Evolutionary conservation across 73 alveolate genomes (phyloP).

Genomic region (Paramecium pentaurelia): DNA sequence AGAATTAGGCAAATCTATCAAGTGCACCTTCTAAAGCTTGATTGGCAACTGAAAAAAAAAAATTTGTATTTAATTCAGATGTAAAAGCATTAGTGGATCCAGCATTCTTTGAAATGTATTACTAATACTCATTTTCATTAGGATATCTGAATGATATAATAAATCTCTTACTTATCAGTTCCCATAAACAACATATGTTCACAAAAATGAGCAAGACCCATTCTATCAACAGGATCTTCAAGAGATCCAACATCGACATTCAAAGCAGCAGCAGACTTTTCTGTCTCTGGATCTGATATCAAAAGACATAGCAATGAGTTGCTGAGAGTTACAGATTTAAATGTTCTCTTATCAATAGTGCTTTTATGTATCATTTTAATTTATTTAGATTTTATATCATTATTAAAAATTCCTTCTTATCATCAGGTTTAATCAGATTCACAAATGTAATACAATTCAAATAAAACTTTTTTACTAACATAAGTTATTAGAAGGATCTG

Average conservation of each 20-base stretch:
- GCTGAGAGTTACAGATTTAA: constrained; percentile 11
- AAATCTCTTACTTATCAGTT: constrained; percentile 69
- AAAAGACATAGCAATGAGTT: constrained; percentile 42
- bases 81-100: constrained; percentile 92
- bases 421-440: neutral
- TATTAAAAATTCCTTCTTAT: neutral
- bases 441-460: no score
- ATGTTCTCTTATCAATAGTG: constrained; percentile 38
- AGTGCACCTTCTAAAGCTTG: constrained; percentile 82
- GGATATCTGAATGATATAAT: constrained; percentile 68
- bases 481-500: neutral
- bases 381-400: neutral
- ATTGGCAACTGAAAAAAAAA: constrained; percentile 72
- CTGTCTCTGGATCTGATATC: constrained; percentile 60
- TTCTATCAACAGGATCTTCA: constrained; percentile 60
- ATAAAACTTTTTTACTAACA: neutral
- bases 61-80: constrained; percentile 68
- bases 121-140: constrained; percentile 69
- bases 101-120: constrained; percentile 75
- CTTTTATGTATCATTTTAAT: constrained; percentile 10
- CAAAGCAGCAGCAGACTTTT: constrained; percentile 59
- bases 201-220: constrained; percentile 96
- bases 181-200: constrained; percentile 99
- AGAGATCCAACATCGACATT: constrained; percentile 59
- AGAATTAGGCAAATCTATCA: constrained; percentile 84